A percentile compares a stretch with the other conserved stretches of the same genome.
Evolutionary conservation across 176 grass and related monocot species (phyloP).

Genomic region (Juncus inflexus): DNA sequence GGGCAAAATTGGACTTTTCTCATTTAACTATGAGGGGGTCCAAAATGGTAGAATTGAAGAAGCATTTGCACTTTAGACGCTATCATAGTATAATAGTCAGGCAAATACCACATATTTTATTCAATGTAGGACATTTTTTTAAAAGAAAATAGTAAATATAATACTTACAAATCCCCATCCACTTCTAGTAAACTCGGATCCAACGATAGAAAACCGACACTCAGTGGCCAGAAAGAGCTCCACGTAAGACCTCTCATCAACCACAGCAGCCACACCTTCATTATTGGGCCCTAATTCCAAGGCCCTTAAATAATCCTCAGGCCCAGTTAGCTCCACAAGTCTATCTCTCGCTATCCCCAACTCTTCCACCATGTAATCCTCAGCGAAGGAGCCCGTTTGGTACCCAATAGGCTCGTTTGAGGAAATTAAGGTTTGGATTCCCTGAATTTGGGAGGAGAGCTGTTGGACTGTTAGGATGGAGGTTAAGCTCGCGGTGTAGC

Average conservation of each 20-base stretch:
- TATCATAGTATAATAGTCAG: neutral
- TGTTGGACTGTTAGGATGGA: slow-evolving; percentile 95
- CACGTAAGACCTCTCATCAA: slow-evolving; percentile 79
- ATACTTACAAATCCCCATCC: slow-evolving; percentile 99
- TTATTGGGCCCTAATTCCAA: slow-evolving; percentile 63
- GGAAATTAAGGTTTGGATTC: slow-evolving; percentile 60
- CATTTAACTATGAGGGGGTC: too few relatives aligned
- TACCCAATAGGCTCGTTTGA: slow-evolving; percentile 69
- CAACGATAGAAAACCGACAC: slow-evolving; percentile 72
- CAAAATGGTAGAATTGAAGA: too few relatives aligned
- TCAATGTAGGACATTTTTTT: neutral
- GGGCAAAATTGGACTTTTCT: too few relatives aligned
- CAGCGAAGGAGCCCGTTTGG: slow-evolving; percentile 79
- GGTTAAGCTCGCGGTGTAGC: slow-evolving; percentile 95
- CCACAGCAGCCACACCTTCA: slow-evolving; percentile 76
- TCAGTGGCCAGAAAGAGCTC: slow-evolving; percentile 62
- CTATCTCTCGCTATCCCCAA: slow-evolving; percentile 63
- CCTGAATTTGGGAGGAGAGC: slow-evolving; percentile 72
- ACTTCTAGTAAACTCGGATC: slow-evolving; percentile 78
- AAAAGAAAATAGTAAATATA: neutral
- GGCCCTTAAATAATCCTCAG: slow-evolving; percentile 54
- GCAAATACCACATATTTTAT: neutral
- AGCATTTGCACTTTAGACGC: neutral
- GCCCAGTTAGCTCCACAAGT: slow-evolving; percentile 58
- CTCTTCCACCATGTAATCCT: slow-evolving; percentile 88